Percentiles rank a stretch among this genome's conserved stretches.
Conservation (phyloP, 768 basidiomycete genomes). For the Tylopilus rubrobrunneus region DNA sequence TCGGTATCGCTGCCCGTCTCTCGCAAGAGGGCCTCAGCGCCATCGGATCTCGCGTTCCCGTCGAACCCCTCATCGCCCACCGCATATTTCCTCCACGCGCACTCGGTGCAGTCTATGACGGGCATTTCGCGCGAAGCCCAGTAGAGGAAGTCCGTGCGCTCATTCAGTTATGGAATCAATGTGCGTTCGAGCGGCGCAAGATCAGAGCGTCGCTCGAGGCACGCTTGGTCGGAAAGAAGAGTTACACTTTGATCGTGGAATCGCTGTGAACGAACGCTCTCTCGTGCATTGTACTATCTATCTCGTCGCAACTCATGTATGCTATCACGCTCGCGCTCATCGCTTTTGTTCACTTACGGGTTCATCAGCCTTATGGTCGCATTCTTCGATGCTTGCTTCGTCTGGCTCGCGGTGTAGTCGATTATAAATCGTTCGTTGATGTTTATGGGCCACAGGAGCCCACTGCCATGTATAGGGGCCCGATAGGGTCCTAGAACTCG, state of each 20-base stretch:
- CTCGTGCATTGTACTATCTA: not conserved
- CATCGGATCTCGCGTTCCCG: constrained; percentile 21
- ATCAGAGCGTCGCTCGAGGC: constrained; percentile 18
- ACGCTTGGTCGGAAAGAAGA: constrained; percentile 1
- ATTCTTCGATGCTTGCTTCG: not conserved
- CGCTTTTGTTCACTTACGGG: not conserved
- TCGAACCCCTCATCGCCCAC: constrained; percentile 9
- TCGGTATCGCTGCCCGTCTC: constrained; percentile 27
- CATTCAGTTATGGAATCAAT: constrained; percentile 29
- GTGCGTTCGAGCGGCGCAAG: constrained; percentile 32
- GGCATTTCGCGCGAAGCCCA: constrained; percentile 14
- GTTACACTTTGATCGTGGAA: constrained; percentile 22
- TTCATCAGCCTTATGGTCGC: not conserved
- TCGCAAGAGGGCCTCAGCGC: constrained; percentile 20
- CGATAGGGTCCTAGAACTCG: no score
- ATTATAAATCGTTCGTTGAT: not conserved
- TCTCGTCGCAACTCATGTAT: not conserved
- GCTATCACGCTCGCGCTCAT: not conserved
- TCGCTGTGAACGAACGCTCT: constrained; percentile 17
- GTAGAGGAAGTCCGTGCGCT: constrained; percentile 25
- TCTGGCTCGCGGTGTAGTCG: not conserved
- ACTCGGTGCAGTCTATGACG: constrained; percentile 20
- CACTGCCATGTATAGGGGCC: no score
- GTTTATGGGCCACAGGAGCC: no score
- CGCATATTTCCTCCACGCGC: constrained; percentile 13